A percentile compares a stretch with the other conserved stretches of the same genome.
Conservation (phyloP, 352 stramenopile species). For the Globisporangium parvum region DNA sequence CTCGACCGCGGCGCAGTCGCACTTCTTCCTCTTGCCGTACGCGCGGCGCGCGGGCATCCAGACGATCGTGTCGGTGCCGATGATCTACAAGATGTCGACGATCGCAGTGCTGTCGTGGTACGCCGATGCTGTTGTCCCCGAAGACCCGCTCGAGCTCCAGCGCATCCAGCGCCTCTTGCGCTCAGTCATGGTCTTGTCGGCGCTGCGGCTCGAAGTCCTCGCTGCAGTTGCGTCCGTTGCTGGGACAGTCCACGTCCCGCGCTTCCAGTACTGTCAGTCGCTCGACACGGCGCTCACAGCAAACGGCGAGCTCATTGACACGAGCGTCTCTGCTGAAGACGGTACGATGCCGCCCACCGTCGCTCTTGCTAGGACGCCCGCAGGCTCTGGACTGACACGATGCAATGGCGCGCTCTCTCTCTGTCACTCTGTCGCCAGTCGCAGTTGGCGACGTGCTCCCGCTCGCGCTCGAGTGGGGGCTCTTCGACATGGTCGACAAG, state of each 20-base stretch:
- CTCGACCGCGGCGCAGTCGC: conserved; percentile 35
- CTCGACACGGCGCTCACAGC: conserved; percentile 70
- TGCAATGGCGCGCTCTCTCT: conserved; percentile 7
- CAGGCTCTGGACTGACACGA: too few species aligned
- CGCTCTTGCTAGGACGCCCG: not conserved
- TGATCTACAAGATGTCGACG: conserved; percentile 81
- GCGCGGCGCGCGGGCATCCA: conserved; percentile 58
- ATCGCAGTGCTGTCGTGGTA: conserved; percentile 82
- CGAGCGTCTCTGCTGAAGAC: conserved; percentile 31
- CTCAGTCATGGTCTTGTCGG: conserved; percentile 58
- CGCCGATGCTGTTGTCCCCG: conserved; percentile 35
- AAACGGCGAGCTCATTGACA: conserved; percentile 56
- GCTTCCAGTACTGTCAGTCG: conserved; percentile 75
- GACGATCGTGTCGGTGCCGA: conserved; percentile 62
- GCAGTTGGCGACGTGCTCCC: conserved; percentile 42
- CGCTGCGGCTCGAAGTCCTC: conserved; percentile 46
- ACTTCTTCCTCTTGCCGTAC: conserved; percentile 73
- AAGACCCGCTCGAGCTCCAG: conserved; percentile 61
- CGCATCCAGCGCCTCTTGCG: conserved; percentile 64
- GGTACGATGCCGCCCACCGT: conserved; percentile 20
- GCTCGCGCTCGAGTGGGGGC: conserved; percentile 62
- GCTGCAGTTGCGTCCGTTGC: conserved; percentile 22
- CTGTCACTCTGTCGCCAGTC: conserved; percentile 30
- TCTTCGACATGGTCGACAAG: conserved; percentile 62
- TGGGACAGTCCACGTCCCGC: conserved; percentile 31